Evolutionary conservation across 2,329 filamentous ascomycete species (phyloP).

Genomic region (Trichophyton verrucosum): DNA sequence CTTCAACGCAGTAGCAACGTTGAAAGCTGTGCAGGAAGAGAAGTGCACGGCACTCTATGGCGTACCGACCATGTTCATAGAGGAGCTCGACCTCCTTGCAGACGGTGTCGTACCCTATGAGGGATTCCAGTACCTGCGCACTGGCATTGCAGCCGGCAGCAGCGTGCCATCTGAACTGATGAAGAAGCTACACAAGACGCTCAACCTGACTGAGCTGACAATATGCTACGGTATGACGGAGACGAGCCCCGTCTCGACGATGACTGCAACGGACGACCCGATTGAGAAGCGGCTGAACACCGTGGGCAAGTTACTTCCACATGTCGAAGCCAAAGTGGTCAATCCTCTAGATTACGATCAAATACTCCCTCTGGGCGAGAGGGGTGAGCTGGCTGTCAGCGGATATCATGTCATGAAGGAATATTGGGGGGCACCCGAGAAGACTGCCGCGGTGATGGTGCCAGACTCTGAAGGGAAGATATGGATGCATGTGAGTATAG

Average conservation of each 20-base stretch:
- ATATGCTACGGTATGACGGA: conserved; percentile 98
- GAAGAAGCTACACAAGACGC: conserved; percentile 49
- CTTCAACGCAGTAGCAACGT: conserved; percentile 65
- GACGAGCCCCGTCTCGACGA: conserved; percentile 57
- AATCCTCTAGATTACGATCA: conserved; percentile 47
- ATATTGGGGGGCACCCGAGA: conserved; percentile 65
- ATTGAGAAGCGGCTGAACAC: conserved; percentile 58
- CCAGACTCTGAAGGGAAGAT: conserved; percentile 43
- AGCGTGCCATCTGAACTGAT: conserved; percentile 71
- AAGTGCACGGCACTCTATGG: conserved; percentile 64
- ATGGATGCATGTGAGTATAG: conserved; percentile 59
- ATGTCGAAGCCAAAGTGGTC: conserved; percentile 70
- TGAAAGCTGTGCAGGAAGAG: conserved; percentile 52
- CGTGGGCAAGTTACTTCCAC: conserved; percentile 72
- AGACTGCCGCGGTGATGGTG: conserved; percentile 57
- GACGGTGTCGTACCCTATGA: conserved; percentile 34
- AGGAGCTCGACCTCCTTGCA: conserved; percentile 66
- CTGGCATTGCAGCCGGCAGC: conserved; percentile 83
- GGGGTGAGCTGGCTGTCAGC: conserved; percentile 68
- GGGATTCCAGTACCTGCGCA: conserved; percentile 56
- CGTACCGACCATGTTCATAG: conserved; percentile 89
- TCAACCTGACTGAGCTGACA: conserved; percentile 71
- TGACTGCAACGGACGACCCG: conserved; percentile 70
- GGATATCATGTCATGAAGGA: conserved; percentile 87
- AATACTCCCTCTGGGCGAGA: conserved; percentile 51